These are phyloP conservation scores for Colletotrichum australisinense DNA, from an alignment of 2,329 filamentous ascomycete species.

Conservation along the genomic window DNA sequence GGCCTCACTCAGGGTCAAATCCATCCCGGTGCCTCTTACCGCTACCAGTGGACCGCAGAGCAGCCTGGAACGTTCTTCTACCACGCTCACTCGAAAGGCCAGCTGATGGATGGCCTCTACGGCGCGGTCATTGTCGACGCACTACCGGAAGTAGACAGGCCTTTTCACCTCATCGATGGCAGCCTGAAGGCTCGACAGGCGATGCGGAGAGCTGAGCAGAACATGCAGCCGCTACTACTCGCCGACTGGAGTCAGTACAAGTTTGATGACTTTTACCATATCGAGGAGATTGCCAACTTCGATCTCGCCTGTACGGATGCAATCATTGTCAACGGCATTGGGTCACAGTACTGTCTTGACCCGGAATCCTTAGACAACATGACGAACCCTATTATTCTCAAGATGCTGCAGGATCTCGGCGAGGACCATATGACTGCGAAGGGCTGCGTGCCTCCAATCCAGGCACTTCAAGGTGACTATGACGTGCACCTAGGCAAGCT, in stretches of 20 bases:
- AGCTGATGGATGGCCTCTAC: constrained; percentile 32
- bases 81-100: constrained; percentile 16
- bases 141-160: background rate
- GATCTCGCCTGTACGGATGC: constrained; percentile 15
- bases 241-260: constrained; percentile 36
- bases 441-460: constrained; percentile 1
- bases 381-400: constrained; percentile 2
- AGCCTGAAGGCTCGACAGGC: background rate
- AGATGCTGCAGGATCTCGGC: constrained; percentile 12
- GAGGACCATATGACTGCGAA: constrained; percentile 18
- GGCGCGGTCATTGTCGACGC: constrained; percentile 19
- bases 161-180: background rate
- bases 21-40: constrained; percentile 45
- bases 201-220: background rate
- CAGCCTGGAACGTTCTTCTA: constrained; percentile 32
- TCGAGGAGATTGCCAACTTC: background rate
- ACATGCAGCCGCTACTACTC: constrained; percentile 26
- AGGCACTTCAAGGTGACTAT: constrained; percentile 12
- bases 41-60: constrained; percentile 43
- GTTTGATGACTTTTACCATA: constrained; percentile 26
- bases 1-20: constrained; percentile 56
- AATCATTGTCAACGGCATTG: background rate
- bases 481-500: background rate
- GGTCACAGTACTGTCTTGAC: constrained; percentile 10
- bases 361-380: background rate